These are phyloP conservation scores for Curvularia sp. DNA, from an alignment of 2,329 filamentous ascomycete species.

Conservation along the genomic window DNA sequence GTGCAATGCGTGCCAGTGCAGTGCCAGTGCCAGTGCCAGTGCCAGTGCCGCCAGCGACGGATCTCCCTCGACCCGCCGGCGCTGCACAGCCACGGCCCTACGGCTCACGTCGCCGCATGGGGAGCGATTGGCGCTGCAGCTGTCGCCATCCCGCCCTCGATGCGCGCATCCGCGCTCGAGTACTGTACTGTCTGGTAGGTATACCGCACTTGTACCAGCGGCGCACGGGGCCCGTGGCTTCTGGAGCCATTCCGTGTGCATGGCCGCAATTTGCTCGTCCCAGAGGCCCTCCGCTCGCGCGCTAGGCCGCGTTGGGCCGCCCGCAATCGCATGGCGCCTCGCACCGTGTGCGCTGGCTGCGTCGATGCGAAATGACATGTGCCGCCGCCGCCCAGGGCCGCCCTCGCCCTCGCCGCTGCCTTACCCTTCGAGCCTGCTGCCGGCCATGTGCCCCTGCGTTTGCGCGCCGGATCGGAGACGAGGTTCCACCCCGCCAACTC, in stretches of 20 bases:
- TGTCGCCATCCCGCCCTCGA: constrained; percentile 36
- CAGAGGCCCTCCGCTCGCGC: constrained; percentile 17
- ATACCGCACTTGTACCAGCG: too few relatives aligned
- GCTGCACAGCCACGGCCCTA: constrained; percentile 49
- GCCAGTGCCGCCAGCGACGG: background rate
- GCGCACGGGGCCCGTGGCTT: constrained; percentile 37
- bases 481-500: constrained; percentile 35
- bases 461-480: constrained; percentile 32
- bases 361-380: constrained; percentile 42
- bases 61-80: constrained; percentile 13
- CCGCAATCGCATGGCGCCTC: constrained; percentile 31
- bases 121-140: constrained; percentile 45
- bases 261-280: constrained; percentile 37
- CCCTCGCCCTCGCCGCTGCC: constrained; percentile 12
- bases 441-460: constrained; percentile 39
- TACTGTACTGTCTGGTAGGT: too few relatives aligned
- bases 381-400: constrained; percentile 24
- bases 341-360: constrained; percentile 41
- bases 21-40: too few relatives aligned
- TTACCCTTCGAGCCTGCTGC: constrained; percentile 28
- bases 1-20: too few relatives aligned
- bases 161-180: background rate
- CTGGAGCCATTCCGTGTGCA: constrained; percentile 18
- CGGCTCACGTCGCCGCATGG: constrained; percentile 33
- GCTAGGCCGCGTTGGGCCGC: constrained; percentile 26